These are phyloP conservation scores for Ganoderma leucocontextum DNA, from an alignment of 1,284 basidiomycete species.

Conservation along the genomic window DNA sequence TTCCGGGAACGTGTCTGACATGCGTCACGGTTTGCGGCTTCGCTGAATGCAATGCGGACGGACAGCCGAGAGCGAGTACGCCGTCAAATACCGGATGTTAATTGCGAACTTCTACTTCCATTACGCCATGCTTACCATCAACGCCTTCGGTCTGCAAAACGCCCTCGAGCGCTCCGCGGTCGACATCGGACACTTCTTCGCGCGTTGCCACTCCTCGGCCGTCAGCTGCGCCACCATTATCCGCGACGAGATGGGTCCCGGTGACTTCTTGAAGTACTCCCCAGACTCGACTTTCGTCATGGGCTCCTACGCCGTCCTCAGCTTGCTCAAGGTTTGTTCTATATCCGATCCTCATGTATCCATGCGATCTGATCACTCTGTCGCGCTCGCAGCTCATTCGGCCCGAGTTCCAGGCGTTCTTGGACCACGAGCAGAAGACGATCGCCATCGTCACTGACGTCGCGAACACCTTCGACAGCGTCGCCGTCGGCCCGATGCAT, in stretches of 20 bases:
- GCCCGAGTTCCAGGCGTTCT: constrained; percentile 81
- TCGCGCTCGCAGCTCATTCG: constrained; percentile 69
- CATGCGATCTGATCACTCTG: background rate
- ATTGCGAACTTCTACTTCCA: constrained; percentile 83
- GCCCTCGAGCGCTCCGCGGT: constrained; percentile 80
- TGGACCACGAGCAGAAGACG: constrained; percentile 78
- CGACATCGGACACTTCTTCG: constrained; percentile 89
- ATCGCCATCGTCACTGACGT: constrained; percentile 81
- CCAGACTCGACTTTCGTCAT: constrained; percentile 94
- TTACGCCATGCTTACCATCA: constrained; percentile 88
- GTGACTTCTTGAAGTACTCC: constrained; percentile 83
- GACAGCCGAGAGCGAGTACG: constrained; percentile 36
- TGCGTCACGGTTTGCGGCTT: constrained; percentile 3
- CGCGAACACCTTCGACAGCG: constrained; percentile 78
- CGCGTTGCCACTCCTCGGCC: constrained; percentile 82
- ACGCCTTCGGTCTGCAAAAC: constrained; percentile 95
- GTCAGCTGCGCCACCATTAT: constrained; percentile 73
- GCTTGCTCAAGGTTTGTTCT: constrained; percentile 79
- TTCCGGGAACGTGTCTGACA: constrained; percentile 19
- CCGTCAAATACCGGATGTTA: constrained; percentile 56
- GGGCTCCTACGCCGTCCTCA: constrained; percentile 88
- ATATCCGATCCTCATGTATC: background rate
- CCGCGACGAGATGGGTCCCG: constrained; percentile 79
- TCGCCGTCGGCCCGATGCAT: constrained; percentile 79
- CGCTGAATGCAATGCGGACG: constrained; percentile 10